Evolutionary conservation across 108 stramenopile genomes (phyloP).

Genomic region (Cyclotella kingstonii): DNA sequence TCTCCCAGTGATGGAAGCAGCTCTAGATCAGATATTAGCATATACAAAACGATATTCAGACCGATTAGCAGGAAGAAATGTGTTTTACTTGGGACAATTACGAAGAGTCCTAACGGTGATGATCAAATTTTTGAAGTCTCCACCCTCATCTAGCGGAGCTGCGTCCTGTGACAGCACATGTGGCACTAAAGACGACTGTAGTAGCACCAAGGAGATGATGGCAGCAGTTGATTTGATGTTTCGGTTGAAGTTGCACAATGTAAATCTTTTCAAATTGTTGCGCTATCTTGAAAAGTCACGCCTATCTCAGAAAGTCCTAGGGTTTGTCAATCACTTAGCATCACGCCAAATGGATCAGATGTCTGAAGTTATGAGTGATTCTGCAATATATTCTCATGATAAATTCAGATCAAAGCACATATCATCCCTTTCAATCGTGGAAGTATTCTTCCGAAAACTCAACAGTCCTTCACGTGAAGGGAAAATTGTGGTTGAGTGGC

Average conservation of each 20-base stretch:
- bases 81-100: conserved; percentile 83
- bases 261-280: conserved; percentile 91
- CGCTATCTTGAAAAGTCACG: conserved; percentile 81
- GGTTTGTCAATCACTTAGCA: conserved; percentile 57
- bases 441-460: conserved; percentile 72
- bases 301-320: conserved; percentile 86
- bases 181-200: conserved; percentile 4
- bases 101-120: conserved; percentile 67
- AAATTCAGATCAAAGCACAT: conserved; percentile 72
- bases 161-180: conserved; percentile 6
- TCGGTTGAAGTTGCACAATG: conserved; percentile 75
- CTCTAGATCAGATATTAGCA: conserved; percentile 51
- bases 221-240: conserved; percentile 81
- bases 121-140: conserved; percentile 44
- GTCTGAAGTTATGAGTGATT: background rate
- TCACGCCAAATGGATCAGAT: conserved; percentile 4
- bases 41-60: conserved; percentile 58
- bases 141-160: conserved; percentile 11
- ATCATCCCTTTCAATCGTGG: conserved; percentile 79
- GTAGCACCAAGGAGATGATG: conserved; percentile 49
- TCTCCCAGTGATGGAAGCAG: conserved; percentile 45
- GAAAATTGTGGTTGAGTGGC: conserved; percentile 70
- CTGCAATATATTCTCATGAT: too few relatives aligned
- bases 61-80: conserved; percentile 65
- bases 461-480: conserved; percentile 58